Percentiles rank a stretch among this genome's conserved stretches.
Conservation (phyloP, 2,329 filamentous ascomycete genomes). For the Aspergillus fructus region DNA sequence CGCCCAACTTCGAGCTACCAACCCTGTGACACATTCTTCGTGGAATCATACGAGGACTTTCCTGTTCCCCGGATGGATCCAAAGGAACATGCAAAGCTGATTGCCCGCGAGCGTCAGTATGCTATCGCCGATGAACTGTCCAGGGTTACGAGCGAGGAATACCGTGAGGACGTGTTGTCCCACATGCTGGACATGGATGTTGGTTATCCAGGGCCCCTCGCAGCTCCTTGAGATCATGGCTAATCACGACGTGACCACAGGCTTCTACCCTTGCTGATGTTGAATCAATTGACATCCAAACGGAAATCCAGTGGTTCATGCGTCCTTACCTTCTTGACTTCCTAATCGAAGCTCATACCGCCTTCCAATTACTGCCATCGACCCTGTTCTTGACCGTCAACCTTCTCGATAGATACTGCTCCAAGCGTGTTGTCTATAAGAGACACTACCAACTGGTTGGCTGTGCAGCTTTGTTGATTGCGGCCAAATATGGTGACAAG, state of each 20-base stretch:
- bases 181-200: constrained; percentile 96
- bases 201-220: constrained; percentile 24
- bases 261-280: constrained; percentile 91
- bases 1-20: constrained; percentile 55
- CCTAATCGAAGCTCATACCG: constrained; percentile 92
- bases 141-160: constrained; percentile 79
- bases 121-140: constrained; percentile 88
- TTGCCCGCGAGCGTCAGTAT: constrained; percentile 81
- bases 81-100: constrained; percentile 73
- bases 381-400: constrained; percentile 96
- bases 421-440: constrained; percentile 96
- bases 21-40: constrained; percentile 68
- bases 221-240: background rate
- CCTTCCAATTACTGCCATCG: constrained; percentile 89
- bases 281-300: constrained; percentile 97
- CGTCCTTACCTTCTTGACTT: constrained; percentile 97
- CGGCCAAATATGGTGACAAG: constrained; percentile 97
- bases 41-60: constrained; percentile 59
- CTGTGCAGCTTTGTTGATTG: constrained; percentile 92
- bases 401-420: constrained; percentile 96
- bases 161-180: constrained; percentile 88
- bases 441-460: constrained; percentile 98
- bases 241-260: constrained; percentile 41
- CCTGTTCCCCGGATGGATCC: constrained; percentile 58
- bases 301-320: constrained; percentile 99